These are phyloP conservation scores for Magnaporthales sp. DNA, from an alignment of 2,329 filamentous ascomycete genomes.

Conservation along the genomic window DNA sequence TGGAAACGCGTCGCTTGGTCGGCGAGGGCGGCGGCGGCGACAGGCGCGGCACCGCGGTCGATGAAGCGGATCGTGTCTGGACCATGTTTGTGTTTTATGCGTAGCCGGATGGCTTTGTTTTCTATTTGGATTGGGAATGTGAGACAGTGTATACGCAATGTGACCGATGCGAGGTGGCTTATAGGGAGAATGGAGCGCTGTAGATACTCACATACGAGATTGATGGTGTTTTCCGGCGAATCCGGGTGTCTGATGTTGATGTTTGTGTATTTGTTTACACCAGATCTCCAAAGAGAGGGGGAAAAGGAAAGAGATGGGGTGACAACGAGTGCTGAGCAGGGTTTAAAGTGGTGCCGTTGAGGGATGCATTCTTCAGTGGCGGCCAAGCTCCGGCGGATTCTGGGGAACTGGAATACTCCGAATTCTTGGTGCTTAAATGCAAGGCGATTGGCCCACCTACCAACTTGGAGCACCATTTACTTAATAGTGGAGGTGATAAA, in stretches of 20 bases:
- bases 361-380: background rate
- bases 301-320: background rate
- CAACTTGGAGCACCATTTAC: background rate
- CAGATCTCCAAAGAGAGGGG: background rate
- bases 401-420: background rate
- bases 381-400: background rate
- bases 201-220: background rate
- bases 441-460: background rate
- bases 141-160: background rate
- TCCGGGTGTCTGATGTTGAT: background rate
- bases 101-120: background rate
- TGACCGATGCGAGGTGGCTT: background rate
- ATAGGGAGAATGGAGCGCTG: background rate
- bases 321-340: background rate
- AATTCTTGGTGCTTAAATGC: background rate
- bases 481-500: background rate
- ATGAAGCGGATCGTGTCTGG: conserved; percentile 15
- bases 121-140: background rate
- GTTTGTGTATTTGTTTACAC: background rate
- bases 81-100: conserved; percentile 11
- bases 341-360: background rate
- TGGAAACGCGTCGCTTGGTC: background rate
- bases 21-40: conserved; percentile 6
- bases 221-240: background rate
- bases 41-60: conserved; percentile 10